Evolutionary conservation across 2,329 filamentous ascomycete genomes (phyloP).

Genomic region (Aspergillus neoniger): DNA sequence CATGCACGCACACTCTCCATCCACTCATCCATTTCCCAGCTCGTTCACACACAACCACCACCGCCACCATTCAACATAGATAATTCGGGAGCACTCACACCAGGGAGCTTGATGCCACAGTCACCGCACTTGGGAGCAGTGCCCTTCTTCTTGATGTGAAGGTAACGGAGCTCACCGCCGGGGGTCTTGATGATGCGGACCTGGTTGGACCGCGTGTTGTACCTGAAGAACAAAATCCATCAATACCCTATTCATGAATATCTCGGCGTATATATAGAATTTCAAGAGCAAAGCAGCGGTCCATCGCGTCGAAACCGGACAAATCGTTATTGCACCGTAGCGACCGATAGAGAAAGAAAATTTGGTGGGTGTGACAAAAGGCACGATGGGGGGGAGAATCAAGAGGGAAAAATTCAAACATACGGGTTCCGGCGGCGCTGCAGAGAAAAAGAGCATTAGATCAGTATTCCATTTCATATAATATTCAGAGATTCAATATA

Average conservation of each 20-base stretch:
- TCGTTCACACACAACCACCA: conserved; percentile 13
- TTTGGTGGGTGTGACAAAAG: conserved; percentile 16
- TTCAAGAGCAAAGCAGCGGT: not conserved
- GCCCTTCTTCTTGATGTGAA: conserved; percentile 99
- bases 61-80: conserved; percentile 15
- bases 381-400: conserved; percentile 17
- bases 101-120: conserved; percentile 95
- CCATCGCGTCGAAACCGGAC: conserved; percentile 2
- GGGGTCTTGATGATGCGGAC: conserved; percentile 95
- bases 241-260: conserved; percentile 28
- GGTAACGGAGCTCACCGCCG: conserved; percentile 89
- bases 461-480: conserved; percentile 27
- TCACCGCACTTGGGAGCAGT: conserved; percentile 99
- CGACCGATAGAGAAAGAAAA: conserved; percentile 18
- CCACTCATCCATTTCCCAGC: conserved; percentile 1
- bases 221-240: conserved; percentile 58
- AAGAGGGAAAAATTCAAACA: conserved; percentile 46
- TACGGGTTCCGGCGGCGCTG: conserved; percentile 79
- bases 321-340: conserved; percentile 19
- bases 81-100: conserved; percentile 69
- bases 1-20: conserved; percentile 18
- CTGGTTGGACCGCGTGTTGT: conserved; percentile 98
- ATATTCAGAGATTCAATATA: conserved; percentile 15
- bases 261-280: not conserved
- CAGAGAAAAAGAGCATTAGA: conserved; percentile 19